Conservation (phyloP, 805 yeast species). For the Scheffersomyces coipomensis region DNA sequence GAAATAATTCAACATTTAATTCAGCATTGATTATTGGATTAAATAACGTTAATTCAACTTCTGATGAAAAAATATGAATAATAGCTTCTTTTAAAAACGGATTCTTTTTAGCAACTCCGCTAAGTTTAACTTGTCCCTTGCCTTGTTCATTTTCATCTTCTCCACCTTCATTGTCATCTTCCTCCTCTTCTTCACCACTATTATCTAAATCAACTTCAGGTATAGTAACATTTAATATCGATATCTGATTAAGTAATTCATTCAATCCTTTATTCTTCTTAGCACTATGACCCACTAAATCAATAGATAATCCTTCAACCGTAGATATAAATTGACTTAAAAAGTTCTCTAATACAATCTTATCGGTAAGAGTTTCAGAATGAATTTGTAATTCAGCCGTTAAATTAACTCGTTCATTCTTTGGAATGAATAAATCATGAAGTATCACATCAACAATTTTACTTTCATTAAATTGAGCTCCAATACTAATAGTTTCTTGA, state of each 20-base stretch:
- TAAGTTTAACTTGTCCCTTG: background rate
- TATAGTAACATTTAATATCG: slow-evolving; percentile 19
- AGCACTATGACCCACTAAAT: slow-evolving; percentile 22
- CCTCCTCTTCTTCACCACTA: background rate
- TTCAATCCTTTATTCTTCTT: slow-evolving; percentile 10
- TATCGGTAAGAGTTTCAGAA: slow-evolving; percentile 4
- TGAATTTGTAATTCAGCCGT: slow-evolving; percentile 2
- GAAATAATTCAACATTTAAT: slow-evolving; percentile 37
- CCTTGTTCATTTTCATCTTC: background rate
- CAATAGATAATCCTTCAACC: slow-evolving; percentile 17
- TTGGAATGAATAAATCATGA: slow-evolving; percentile 16
- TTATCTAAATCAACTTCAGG: slow-evolving; percentile 21
- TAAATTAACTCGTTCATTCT: slow-evolving; percentile 11
- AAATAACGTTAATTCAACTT: slow-evolving; percentile 50
- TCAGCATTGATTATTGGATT: slow-evolving; percentile 55
- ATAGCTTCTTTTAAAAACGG: slow-evolving; percentile 50
- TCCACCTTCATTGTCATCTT: slow-evolving; percentile 1
- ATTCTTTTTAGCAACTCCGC: slow-evolving; percentile 7
- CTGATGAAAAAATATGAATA: slow-evolving; percentile 54
- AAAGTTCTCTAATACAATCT: slow-evolving; percentile 13
- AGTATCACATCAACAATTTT: slow-evolving; percentile 29
- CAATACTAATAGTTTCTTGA: slow-evolving; percentile 22
- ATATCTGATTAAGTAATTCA: slow-evolving; percentile 14
- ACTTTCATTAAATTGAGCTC: slow-evolving; percentile 29
- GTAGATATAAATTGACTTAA: slow-evolving; percentile 19